Percentiles rank a stretch among this genome's conserved stretches.
These are phyloP conservation scores for Thelephora ganbajun DNA, from an alignment of 768 basidiomycete species.

Conservation along the genomic window DNA sequence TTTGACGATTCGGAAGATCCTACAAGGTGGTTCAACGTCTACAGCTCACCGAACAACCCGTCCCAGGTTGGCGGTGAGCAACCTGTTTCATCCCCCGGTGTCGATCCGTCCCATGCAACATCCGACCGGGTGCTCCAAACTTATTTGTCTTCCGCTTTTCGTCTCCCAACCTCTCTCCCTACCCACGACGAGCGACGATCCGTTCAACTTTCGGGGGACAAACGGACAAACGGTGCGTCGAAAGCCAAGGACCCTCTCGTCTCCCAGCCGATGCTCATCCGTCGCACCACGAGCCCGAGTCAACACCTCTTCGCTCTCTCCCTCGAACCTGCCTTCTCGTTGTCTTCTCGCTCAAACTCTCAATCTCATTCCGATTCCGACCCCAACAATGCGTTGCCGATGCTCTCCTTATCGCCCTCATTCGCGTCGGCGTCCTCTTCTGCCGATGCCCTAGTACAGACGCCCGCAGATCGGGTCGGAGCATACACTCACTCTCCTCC, in stretches of 20 bases:
- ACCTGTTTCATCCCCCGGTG: slow-evolving; percentile 10
- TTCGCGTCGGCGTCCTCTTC: too few relatives aligned
- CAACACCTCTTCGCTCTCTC: slow-evolving; percentile 19
- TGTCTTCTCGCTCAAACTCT: background rate
- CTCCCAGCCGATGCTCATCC: slow-evolving; percentile 40
- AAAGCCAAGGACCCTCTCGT: slow-evolving; percentile 19
- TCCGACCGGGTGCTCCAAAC: slow-evolving; percentile 1
- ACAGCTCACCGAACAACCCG: background rate
- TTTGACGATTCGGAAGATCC: slow-evolving; percentile 32
- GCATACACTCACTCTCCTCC: too few relatives aligned
- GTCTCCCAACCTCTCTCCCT: slow-evolving; percentile 2
- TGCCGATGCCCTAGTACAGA: too few relatives aligned
- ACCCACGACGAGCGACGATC: slow-evolving; percentile 3
- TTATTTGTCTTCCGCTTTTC: slow-evolving; percentile 2
- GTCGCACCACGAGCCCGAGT: slow-evolving; percentile 15
- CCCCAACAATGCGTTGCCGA: too few relatives aligned
- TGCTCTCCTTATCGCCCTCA: too few relatives aligned
- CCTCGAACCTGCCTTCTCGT: slow-evolving; percentile 18
- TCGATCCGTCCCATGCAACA: background rate
- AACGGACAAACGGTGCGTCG: too few relatives aligned
- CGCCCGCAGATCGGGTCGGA: too few relatives aligned
- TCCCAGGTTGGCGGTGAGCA: background rate
- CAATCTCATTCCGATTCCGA: background rate
- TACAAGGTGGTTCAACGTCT: background rate
- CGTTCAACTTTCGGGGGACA: background rate